Percentiles rank a stretch among this genome's conserved stretches.
These are phyloP conservation scores for Debaryomyces fabryi DNA, from an alignment of 1,139 yeast genomes.

Conservation along the genomic window DNA sequence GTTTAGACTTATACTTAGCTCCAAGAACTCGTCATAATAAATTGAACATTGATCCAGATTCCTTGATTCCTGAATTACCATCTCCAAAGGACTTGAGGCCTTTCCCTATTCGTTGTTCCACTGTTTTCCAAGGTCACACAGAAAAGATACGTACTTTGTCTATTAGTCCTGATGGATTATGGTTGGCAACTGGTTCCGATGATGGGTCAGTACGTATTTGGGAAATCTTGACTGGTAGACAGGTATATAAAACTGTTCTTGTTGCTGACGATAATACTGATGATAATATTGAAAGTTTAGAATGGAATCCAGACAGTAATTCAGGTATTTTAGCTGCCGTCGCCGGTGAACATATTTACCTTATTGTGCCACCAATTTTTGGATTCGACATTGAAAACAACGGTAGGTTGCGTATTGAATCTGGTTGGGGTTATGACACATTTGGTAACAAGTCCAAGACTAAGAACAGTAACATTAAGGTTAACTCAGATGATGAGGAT, in stretches of 20 bases:
- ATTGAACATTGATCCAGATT: constrained; percentile 93
- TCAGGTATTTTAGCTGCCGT: constrained; percentile 81
- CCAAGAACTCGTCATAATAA: constrained; percentile 94
- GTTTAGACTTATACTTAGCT: constrained; percentile 90
- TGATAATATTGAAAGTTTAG: constrained; percentile 79
- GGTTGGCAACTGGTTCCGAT: constrained; percentile 97
- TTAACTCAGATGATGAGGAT: constrained; percentile 45
- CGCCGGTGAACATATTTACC: constrained; percentile 77
- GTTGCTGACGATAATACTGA: constrained; percentile 58
- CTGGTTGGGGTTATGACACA: constrained; percentile 91
- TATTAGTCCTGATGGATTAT: constrained; percentile 86
- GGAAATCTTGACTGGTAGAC: constrained; percentile 96
- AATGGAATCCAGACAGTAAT: constrained; percentile 85
- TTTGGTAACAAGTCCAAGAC: constrained; percentile 54
- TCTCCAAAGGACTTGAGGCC: constrained; percentile 97
- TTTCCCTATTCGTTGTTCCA: constrained; percentile 93
- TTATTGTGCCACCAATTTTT: constrained; percentile 87
- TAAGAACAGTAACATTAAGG: constrained; percentile 43
- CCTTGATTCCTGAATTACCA: constrained; percentile 93
- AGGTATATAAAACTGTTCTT: constrained; percentile 68
- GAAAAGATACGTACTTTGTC: constrained; percentile 82
- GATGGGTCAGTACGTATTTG: constrained; percentile 95
- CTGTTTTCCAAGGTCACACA: constrained; percentile 78
- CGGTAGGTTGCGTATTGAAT: constrained; percentile 77
- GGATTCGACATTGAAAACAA: constrained; percentile 85